These are phyloP conservation scores for Gautieria morchelliformis DNA, from an alignment of 768 basidiomycete species.

Conservation along the genomic window DNA sequence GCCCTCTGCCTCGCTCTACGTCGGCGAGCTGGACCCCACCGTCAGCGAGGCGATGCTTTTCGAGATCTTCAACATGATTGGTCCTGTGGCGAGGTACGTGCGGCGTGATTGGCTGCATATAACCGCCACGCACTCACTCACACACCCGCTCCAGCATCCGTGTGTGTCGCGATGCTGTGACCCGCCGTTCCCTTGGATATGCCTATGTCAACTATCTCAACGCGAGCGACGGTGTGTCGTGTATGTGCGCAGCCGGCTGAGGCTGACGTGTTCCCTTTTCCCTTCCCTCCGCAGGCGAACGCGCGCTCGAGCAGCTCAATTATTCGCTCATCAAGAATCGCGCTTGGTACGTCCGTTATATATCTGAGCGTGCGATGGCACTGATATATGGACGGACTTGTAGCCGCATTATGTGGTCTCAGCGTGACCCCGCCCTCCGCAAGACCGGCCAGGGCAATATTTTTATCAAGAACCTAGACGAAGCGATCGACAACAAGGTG, in stretches of 20 bases:
- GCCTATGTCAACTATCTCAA: conserved; percentile 99
- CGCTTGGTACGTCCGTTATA: conserved; percentile 55
- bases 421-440: conserved; percentile 97
- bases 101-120: too few relatives aligned
- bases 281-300: conserved; percentile 56
- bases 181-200: conserved; percentile 98
- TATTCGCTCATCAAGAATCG: conserved; percentile 98
- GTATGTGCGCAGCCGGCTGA: not conserved
- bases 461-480: conserved; percentile 99
- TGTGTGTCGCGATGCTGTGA: conserved; percentile 99
- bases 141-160: conserved; percentile 58
- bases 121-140: too few relatives aligned
- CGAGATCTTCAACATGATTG: conserved; percentile 99
- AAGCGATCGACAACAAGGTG: conserved; percentile 95
- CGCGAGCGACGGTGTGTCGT: conserved; percentile 69
- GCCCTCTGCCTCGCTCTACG: conserved; percentile 92
- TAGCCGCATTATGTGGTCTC: conserved; percentile 99
- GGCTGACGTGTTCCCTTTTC: too few relatives aligned
- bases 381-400: conserved; percentile 9
- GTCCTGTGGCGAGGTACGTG: conserved; percentile 88
- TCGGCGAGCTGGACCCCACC: conserved; percentile 95
- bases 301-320: conserved; percentile 97
- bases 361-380: conserved; percentile 1
- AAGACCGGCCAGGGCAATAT: conserved; percentile 99
- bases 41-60: conserved; percentile 99